Base-by-base conservation (phyloP, 1,139 yeast species). In the Meyerozyma carpophila region DNA sequence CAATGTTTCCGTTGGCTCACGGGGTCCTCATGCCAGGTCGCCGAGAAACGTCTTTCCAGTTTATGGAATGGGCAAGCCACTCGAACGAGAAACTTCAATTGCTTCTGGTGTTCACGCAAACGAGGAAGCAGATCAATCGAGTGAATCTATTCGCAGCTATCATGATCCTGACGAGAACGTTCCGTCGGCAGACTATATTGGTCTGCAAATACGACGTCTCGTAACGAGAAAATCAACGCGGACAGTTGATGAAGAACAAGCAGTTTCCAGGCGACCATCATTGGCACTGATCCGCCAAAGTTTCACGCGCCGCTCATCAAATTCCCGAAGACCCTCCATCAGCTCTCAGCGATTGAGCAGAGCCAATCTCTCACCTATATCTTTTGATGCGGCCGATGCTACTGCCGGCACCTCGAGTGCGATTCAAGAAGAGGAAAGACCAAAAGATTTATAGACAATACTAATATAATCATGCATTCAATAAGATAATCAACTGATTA, bases 41-140 rank as follows among this genome's bases (percentile, higher is more conserved):
- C 94, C 93, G 2, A 78, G 76, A 29, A 87, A 87, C 48, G 90
- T 84, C 0, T 85, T 84, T 61, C 94, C 94, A 0, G 90, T 85
- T 1, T 70, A 70, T 51, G 93, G 88, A 2, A 84, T 84, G 91
- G 89, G 86, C 0, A 70, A 68, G 7, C 84, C 91, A 2, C 56
- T 76, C 36, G 61, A 61, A 18, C 66, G 76, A 44, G 91, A 84
- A 53, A 63, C 65, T 40, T 66, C 82, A 0, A 81, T 84, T 44
- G 89, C 87, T 2, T 58, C 64, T 6, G 73, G 72, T 0, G 37
- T 13, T 14, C 18, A 2, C 11, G 21, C 11, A 9, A 13, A 32
- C 10, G 36, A 32, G 14, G 16, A 32, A 16, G 36, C 5, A 21
- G 24, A 21, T 21, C 4, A 2, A 21, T 21, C 8, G 24, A 21